Conservation (phyloP, 495 filamentous ascomycete species). For the Immersiella caudata region DNA sequence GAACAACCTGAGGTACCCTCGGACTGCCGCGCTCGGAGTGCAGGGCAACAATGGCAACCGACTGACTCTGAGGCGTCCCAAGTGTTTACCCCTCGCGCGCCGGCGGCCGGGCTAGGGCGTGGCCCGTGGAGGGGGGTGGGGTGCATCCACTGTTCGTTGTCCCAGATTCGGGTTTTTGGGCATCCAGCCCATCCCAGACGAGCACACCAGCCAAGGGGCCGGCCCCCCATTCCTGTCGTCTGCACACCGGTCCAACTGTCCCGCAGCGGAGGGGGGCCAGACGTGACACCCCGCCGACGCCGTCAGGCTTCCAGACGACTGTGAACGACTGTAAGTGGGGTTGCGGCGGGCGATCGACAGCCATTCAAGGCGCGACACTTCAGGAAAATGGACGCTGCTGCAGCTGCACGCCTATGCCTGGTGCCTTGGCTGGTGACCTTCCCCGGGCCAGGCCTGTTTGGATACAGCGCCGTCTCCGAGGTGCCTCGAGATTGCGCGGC, state of each 20-base stretch:
- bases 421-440: constrained; percentile 22
- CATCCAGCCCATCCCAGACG: constrained; percentile 11
- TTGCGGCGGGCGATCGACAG: constrained; percentile 21
- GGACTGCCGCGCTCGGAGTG: constrained; percentile 27
- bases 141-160: background rate
- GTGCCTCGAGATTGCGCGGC: background rate
- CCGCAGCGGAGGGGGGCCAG: constrained; percentile 24
- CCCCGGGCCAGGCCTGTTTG: constrained; percentile 11
- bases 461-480: background rate
- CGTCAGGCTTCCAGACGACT: constrained; percentile 35
- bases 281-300: constrained; percentile 12
- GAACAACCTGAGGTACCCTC: constrained; percentile 15
- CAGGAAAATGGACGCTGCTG: constrained; percentile 35
- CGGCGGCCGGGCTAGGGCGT: background rate
- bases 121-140: constrained; percentile 1
- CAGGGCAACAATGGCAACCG: constrained; percentile 2
- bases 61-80: constrained; percentile 17
- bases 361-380: constrained; percentile 42
- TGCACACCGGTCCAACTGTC: constrained; percentile 35
- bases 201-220: background rate
- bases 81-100: constrained; percentile 6
- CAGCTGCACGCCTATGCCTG: constrained; percentile 36
- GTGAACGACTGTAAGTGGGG: constrained; percentile 26
- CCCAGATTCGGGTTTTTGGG: constrained; percentile 23
- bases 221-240: constrained; percentile 8